These are phyloP conservation scores for Cladorrhinum samala DNA, from an alignment of 495 filamentous ascomycete genomes.

Conservation along the genomic window DNA sequence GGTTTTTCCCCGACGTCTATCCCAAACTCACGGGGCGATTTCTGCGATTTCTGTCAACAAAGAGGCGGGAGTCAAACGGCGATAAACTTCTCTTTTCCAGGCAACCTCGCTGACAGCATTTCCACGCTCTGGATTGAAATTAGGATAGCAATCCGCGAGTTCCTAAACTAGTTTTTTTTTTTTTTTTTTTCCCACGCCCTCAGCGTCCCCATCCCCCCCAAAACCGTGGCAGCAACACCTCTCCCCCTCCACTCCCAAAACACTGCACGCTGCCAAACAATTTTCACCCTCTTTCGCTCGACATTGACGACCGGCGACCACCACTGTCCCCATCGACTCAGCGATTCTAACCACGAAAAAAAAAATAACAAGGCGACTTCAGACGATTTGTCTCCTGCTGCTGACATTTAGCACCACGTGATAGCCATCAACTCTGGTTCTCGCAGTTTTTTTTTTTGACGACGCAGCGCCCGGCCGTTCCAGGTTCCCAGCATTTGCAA, in stretches of 20 bases:
- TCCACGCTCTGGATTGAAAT: constrained; percentile 17
- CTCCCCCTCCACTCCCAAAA: background rate
- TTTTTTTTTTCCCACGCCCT: constrained; percentile 16
- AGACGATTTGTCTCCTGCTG: constrained; percentile 9
- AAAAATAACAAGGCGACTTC: constrained; percentile 11
- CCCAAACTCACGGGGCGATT: constrained; percentile 19
- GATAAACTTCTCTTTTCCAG: constrained; percentile 23
- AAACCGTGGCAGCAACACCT: constrained; percentile 21
- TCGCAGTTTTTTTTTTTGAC: constrained; percentile 5
- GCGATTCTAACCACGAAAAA: constrained; percentile 2
- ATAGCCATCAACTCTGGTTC: constrained; percentile 10
- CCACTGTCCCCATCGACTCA: constrained; percentile 8
- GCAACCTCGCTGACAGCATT: constrained; percentile 19
- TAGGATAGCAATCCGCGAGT: constrained; percentile 23
- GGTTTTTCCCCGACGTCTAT: constrained; percentile 23
- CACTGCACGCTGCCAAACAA: background rate
- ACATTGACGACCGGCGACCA: constrained; percentile 10
- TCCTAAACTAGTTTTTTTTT: constrained; percentile 19
- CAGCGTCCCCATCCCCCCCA: constrained; percentile 15
- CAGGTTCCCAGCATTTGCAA: constrained; percentile 14
- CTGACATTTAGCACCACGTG: constrained; percentile 15
- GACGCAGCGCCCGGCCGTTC: constrained; percentile 14
- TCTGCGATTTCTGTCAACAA: constrained; percentile 16
- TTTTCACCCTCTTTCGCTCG: background rate
- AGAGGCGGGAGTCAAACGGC: constrained; percentile 19